Evolutionary conservation across 1,284 basidiomycete species (phyloP).

Genomic region (Somion occarium): DNA sequence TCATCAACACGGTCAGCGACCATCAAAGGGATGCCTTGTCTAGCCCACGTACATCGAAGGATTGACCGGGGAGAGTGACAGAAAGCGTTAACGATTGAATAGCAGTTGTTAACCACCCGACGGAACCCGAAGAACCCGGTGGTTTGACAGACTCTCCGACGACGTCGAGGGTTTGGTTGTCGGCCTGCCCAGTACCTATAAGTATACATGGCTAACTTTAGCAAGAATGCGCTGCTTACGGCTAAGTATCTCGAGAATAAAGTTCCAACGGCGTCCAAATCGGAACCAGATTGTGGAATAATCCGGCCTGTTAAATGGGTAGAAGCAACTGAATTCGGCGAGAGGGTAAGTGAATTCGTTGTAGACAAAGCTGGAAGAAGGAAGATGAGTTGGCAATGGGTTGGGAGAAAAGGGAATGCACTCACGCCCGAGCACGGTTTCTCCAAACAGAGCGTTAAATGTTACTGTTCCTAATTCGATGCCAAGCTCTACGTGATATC

Average conservation of each 20-base stretch:
- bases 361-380: not conserved
- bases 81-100: conserved; percentile 64
- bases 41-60: conserved; percentile 38
- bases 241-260: conserved; percentile 69
- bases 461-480: conserved; percentile 69
- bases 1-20: not conserved
- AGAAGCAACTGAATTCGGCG: not conserved
- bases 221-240: conserved; percentile 26
- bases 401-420: not conserved
- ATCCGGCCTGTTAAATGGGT: conserved; percentile 58
- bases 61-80: conserved; percentile 62
- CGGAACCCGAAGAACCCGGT: conserved; percentile 41
- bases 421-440: conserved; percentile 35
- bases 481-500: conserved; percentile 47
- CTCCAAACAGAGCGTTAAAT: conserved; percentile 56
- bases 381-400: conserved; percentile 16
- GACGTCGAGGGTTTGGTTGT: conserved; percentile 59
- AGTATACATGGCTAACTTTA: not conserved
- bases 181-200: conserved; percentile 18
- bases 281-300: conserved; percentile 51
- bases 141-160: conserved; percentile 60
- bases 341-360: not conserved
- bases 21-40: not conserved
- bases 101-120: conserved; percentile 66
- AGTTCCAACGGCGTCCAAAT: conserved; percentile 52